Base-by-base conservation (phyloP, 805 yeast genomes). In the Suhomyces vadensis region DNA sequence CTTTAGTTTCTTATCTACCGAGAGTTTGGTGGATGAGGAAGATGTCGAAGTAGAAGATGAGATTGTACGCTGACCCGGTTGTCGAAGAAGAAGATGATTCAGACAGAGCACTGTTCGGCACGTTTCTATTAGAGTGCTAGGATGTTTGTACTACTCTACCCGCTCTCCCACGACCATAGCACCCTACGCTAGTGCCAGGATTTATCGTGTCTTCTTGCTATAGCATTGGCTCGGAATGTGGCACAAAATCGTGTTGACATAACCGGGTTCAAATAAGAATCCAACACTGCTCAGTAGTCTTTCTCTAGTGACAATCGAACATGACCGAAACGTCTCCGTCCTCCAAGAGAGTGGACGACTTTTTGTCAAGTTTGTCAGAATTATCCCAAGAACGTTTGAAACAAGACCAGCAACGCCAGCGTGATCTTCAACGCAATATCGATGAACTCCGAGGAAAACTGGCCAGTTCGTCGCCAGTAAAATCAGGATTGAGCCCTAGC, bases 361-460 rank as follows among this genome's bases (percentile, higher is more conserved):
- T 71, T 42, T 52, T 71, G 31, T 54, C 65, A 7, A 58, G 57
- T 26, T 49, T 70, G 16, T 70, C 75, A 4, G 57, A 60, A 38
- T 47, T 70, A 6, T 67, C 74, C 1, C 73, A 65, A 42, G 65
- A 64, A 9, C 51, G 65, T 31, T 42, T 69, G 14, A 43, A 51
- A 31, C 67, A 71, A 42, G 73, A 65, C 49, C 67, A 64, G 21
- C 58, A 62, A 37, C 55, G 71, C 7, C 70, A 65, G 44, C 53
- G 71, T 14, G 58, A 54, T 8, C 55, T 70, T 19, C 65, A 64
- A 37, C 44, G 67, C 23, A 61, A 61, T 42, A 59, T 68, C 23
- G 63, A 70, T 38, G 60, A 58, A 17, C 50, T 66, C 31, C 50
- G 61, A 27, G 55, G 50, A 55, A 49, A 53, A 26, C 64, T 57